These are phyloP conservation scores for Globisporangium alternatum DNA, from an alignment of 352 stramenopile species.

Conservation along the genomic window DNA sequence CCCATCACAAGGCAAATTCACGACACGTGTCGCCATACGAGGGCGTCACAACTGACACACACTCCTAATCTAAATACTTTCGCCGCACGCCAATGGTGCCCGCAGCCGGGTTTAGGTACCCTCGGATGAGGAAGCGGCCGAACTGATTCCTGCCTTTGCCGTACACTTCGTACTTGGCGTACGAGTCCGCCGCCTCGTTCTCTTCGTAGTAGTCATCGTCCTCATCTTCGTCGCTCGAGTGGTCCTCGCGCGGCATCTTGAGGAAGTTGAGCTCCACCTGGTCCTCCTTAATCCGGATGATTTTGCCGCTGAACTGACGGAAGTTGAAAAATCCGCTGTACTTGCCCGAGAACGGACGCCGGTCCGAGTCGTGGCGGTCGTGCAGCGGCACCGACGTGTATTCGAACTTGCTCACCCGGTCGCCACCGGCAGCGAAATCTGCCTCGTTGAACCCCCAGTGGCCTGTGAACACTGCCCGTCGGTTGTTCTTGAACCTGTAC, in stretches of 20 bases:
- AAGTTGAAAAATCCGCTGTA: conserved; percentile 75
- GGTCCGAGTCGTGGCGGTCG: conserved; percentile 33
- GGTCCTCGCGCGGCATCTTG: conserved; percentile 29
- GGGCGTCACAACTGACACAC: background rate
- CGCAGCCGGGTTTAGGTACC: conserved; percentile 47
- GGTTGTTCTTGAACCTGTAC: conserved; percentile 40
- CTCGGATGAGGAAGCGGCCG: conserved; percentile 64
- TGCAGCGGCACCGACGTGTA: conserved; percentile 47
- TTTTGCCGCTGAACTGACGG: conserved; percentile 58
- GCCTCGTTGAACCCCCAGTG: conserved; percentile 66
- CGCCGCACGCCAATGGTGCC: conserved; percentile 50
- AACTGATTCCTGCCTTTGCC: conserved; percentile 66
- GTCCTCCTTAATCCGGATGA: conserved; percentile 57
- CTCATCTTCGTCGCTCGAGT: conserved; percentile 18
- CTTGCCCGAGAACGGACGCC: conserved; percentile 57
- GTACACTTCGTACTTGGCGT: conserved; percentile 52
- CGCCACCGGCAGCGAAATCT: conserved; percentile 33
- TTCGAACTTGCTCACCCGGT: conserved; percentile 59
- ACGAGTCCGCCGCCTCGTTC: conserved; percentile 21
- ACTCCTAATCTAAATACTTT: conserved; percentile 46
- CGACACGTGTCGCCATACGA: background rate
- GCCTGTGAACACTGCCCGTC: conserved; percentile 48
- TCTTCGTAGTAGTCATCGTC: conserved; percentile 23
- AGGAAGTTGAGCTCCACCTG: conserved; percentile 68
- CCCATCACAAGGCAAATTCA: background rate